A percentile compares a stretch with the other conserved stretches of the same genome.
Conservation (phyloP, 768 basidiomycete genomes). For the Pulveroboletus frians region DNA sequence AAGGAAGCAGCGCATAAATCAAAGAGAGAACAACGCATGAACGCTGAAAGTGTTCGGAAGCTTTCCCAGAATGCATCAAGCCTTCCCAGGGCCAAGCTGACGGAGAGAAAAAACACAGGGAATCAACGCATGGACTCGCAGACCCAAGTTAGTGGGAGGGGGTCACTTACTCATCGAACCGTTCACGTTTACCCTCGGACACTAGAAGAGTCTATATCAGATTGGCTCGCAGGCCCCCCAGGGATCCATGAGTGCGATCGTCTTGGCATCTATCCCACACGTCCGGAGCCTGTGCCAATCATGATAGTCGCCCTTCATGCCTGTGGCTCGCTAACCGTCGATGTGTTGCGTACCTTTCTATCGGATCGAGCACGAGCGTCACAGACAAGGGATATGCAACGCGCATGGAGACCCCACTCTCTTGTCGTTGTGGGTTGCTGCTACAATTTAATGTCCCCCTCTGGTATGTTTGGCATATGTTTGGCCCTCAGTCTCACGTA, state of each 20-base stretch:
- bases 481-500: not conserved
- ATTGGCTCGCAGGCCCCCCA: constrained; percentile 42
- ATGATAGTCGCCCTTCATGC: constrained; percentile 69
- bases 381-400: not conserved
- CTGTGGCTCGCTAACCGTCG: constrained; percentile 68
- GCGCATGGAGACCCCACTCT: constrained; percentile 47
- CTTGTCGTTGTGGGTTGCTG: constrained; percentile 71
- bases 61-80: not conserved
- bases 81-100: not conserved
- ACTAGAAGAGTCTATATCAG: constrained; percentile 41
- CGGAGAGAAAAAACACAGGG: not conserved
- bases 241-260: not conserved
- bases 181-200: constrained; percentile 48
- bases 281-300: constrained; percentile 36
- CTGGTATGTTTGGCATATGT: constrained; percentile 33
- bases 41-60: not conserved
- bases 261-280: not conserved
- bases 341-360: constrained; percentile 54
- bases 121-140: not conserved
- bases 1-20: constrained; percentile 18
- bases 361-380: constrained; percentile 16
- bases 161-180: constrained; percentile 51
- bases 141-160: constrained; percentile 5
- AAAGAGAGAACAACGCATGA: constrained; percentile 9
- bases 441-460: constrained; percentile 61